phyloP scores from a whole-genome alignment of 1,284 basidiomycete genomes.

The Kwoniella shivajii region DNA sequence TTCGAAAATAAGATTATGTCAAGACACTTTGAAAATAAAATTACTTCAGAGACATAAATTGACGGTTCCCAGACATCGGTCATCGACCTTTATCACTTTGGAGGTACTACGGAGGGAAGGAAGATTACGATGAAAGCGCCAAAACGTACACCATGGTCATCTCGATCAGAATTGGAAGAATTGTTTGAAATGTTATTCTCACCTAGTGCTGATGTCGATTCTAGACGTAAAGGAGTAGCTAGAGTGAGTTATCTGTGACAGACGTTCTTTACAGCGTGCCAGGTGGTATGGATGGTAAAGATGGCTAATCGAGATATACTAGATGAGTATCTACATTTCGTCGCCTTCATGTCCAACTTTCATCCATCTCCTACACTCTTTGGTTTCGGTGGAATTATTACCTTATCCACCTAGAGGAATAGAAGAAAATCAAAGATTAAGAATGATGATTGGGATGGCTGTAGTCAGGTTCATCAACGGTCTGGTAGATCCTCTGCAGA shows the following conservation, averaged over 20 bases:
- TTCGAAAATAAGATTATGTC: neutral
- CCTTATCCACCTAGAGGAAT: slow-evolving; percentile 58
- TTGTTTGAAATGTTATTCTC: slow-evolving; percentile 78
- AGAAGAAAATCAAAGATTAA: slow-evolving; percentile 60
- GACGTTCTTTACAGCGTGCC: neutral
- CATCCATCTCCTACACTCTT: slow-evolving; percentile 59
- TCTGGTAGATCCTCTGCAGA: slow-evolving; percentile 89
- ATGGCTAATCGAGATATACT: neutral
- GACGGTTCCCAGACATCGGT: neutral
- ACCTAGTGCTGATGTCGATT: slow-evolving; percentile 63
- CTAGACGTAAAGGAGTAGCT: slow-evolving; percentile 67
- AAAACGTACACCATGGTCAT: slow-evolving; percentile 80
- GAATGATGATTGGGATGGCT: slow-evolving; percentile 68
- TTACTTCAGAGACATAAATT: neutral
- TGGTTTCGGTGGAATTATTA: slow-evolving; percentile 66
- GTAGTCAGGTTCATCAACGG: slow-evolving; percentile 87
- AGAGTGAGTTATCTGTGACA: slow-evolving; percentile 60
- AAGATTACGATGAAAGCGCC: slow-evolving; percentile 68
- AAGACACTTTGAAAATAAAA: neutral
- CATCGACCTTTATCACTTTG: neutral
- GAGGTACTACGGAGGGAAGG: too few relatives aligned
- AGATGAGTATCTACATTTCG: slow-evolving; percentile 68
- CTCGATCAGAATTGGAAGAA: slow-evolving; percentile 72
- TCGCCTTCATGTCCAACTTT: slow-evolving; percentile 72
- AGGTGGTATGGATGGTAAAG: too few relatives aligned